A percentile compares a stretch with the other conserved stretches of the same genome.
Conservation (phyloP, 148 eudicot genomes). For the Fagopyrum tataricum region DNA sequence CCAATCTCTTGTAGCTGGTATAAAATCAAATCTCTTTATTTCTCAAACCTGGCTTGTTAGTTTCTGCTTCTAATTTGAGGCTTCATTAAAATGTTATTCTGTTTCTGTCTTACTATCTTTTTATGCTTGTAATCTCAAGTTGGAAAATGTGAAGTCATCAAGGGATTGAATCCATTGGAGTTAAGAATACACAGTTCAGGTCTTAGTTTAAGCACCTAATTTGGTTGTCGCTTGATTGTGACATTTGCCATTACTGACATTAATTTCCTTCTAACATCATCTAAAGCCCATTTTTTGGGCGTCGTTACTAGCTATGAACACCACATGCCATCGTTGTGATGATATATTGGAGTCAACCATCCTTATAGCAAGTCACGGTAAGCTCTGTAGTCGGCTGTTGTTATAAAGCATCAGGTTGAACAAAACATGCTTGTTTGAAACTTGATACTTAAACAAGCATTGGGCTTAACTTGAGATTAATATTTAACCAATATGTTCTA, state of each 20-base stretch:
- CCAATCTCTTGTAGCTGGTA: slow-evolving; percentile 99
- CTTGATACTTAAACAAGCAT: neutral
- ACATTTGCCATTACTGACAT: neutral
- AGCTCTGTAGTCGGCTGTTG: neutral
- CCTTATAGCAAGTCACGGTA: too few species aligned
- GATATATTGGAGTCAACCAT: too few species aligned
- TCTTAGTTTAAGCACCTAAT: neutral
- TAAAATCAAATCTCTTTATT: neutral
- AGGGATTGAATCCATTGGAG: neutral
- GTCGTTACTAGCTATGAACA: neutral
- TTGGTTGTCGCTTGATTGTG: neutral
- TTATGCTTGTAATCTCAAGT: neutral
- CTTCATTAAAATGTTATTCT: neutral
- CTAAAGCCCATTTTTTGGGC: neutral
- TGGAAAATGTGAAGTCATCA: neutral
- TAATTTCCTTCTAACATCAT: neutral
- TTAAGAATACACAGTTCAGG: neutral
- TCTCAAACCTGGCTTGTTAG: neutral
- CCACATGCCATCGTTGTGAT: neutral
- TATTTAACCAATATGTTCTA: neutral
- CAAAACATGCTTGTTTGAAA: neutral
- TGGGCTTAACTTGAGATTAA: neutral
- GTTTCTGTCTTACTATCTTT: neutral
- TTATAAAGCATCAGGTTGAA: neutral
- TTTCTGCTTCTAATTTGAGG: neutral